Base-by-base conservation (phyloP, 768 basidiomycete species). In the Russula sp. region DNA sequence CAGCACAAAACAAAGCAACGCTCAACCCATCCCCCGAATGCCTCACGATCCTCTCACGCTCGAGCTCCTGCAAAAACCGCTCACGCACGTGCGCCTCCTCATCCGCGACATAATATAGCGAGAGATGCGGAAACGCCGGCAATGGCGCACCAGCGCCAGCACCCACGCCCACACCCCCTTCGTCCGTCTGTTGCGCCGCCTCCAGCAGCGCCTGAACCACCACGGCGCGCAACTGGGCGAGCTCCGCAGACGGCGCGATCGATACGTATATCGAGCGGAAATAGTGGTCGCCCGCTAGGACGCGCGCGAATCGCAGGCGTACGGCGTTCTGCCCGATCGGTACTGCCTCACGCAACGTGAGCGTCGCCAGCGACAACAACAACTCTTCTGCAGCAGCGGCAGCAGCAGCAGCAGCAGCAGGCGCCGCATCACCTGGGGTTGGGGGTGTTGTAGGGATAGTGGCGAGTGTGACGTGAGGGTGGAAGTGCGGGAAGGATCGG, bases 381-480 rank as follows among this genome's bases (percentile, higher is more conserved):
- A n/a, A n/a, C n/a, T n/a, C n/a, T n/a, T 29, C 25, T 29, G 25
- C 25, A 29, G 25, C 25, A 29, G 1, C 25, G 3, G 25, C 25
- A 3, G 1, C 25, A 29, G 3, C 25, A 29, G 25, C 25, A 29
- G 25, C 25, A 6, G 53, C 13, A 5, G 14, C 16, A 9, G 41
- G 11, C 16, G 11, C 45, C 22, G 34, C 0, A 1, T 43, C 34
- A 1, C 6, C 2, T 22, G 45, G 4, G 13, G 18, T 48, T 18
- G 65, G 65, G 65, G 66, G 41, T 69, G 64, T 32, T 8, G 8
- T 65, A n/a, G 2, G n/a, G 32, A 76, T 46, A 71, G 78, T 60
- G 71, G 81, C 67, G 47, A 92, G 81, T 0, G 90, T 91, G 68
- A 90, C 79, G 71, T 92, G 89, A 6, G 88, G 87, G 41, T 79